Evolutionary conservation across 257 asterid genomes (phyloP), one percentile per base, ranked within the genome.

Genomic region (Avicennia marina): DNA sequence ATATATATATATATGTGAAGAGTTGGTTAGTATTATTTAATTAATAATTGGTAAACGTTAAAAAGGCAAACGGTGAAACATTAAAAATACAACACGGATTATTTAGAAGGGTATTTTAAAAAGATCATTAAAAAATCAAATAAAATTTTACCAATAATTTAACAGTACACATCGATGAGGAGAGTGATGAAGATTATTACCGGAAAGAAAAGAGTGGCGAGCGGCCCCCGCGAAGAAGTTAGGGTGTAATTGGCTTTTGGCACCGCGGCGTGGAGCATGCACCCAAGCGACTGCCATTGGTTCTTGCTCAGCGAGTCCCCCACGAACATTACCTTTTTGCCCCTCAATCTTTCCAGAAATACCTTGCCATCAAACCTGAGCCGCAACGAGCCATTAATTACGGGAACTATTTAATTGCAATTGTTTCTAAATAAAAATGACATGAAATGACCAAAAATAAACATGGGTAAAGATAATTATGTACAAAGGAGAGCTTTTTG

Each of bases 311-410:
- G 52, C 0, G 95, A 82, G 63, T 82, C 86, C 0, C 89, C 91
- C 48, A 85, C 94, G 13, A 77, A 82, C 81, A 81, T 85, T 22
- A 81, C 61, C 66, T 67, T 81, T 40, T 85, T 79, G 46, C 90
- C 87, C 68, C 81, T 79, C 20, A 68, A 34, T 62, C 60, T 77
- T 31, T 70, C 68, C 64, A 78, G 25, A 20, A 82, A 80, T 19
- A 50, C 64, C 71, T 58, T 46, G 1, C 84, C 91, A 48, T 80
- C 72, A 40, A 75, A 78, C 64, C 91, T 85, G 69, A 13, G n/a
- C n/a, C n/a, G n/a, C n/a, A n/a, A n/a, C n/a, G n/a, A n/a, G n/a
- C n/a, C n/a, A n/a, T n/a, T n/a, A n/a, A n/a, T n/a, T n/a, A n/a
- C n/a, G n/a, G n/a, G n/a, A n/a, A n/a, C n/a, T 13, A 7, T 26